phyloP scores from a whole-genome alignment of 345 rosid species.

The Syzygium aqueum region DNA sequence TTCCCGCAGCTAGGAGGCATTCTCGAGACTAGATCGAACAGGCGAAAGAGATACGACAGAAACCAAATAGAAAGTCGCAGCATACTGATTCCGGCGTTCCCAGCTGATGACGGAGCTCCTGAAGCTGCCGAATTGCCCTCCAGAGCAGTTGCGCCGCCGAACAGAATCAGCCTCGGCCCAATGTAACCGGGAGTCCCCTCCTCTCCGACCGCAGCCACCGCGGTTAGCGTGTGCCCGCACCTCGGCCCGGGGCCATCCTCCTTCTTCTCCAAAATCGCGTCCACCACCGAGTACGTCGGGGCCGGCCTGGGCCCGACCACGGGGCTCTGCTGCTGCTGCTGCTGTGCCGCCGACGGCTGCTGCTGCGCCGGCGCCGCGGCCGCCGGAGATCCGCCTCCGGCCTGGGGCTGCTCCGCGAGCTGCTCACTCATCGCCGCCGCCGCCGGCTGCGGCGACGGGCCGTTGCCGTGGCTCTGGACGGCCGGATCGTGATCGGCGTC shows the following conservation, averaged over 20 bases:
- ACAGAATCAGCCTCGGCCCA: constrained; percentile 88
- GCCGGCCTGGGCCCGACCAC: constrained; percentile 89
- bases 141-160: constrained; percentile 95
- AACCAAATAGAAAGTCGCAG: neutral
- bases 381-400: constrained; percentile 9
- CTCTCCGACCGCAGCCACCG: constrained; percentile 95
- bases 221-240: constrained; percentile 95
- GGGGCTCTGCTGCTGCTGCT: constrained; percentile 29
- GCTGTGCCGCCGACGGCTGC: constrained; percentile 10
- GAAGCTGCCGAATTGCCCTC: constrained; percentile 92
- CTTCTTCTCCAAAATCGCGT: constrained; percentile 82
- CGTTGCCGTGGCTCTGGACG: constrained; percentile 19
- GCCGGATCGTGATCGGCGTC: constrained; percentile 72
- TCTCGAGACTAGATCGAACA: neutral
- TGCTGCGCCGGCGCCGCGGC: constrained; percentile 9
- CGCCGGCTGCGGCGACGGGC: constrained; percentile 13
- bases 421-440: constrained; percentile 45
- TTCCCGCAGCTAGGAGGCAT: neutral
- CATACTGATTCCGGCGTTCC: constrained; percentile 98
- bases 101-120: constrained; percentile 90
- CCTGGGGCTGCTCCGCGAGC: constrained; percentile 23
- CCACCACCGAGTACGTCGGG: constrained; percentile 77
- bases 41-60: neutral
- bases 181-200: constrained; percentile 74
- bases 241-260: constrained; percentile 99